Evolutionary conservation across 495 filamentous ascomycete species (phyloP).

Genomic region (Aspergillus campestris): DNA sequence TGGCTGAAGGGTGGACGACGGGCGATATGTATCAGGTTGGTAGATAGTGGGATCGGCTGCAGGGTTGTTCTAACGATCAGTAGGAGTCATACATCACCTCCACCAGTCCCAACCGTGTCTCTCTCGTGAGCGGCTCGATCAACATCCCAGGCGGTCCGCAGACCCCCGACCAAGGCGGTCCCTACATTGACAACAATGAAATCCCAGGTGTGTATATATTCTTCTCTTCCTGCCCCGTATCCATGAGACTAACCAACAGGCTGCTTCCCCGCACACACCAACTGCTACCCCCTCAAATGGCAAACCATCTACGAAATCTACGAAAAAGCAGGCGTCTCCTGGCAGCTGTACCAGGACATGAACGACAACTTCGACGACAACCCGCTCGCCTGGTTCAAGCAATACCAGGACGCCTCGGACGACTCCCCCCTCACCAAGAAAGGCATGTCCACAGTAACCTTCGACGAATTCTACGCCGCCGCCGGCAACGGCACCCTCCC

Average conservation of each 20-base stretch:
- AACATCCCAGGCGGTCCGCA: constrained; percentile 46
- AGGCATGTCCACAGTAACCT: constrained; percentile 36
- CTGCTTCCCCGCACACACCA: constrained; percentile 34
- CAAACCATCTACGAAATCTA: constrained; percentile 46
- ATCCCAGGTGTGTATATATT: constrained; percentile 28
- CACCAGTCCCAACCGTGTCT: constrained; percentile 48
- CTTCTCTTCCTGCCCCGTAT: not conserved
- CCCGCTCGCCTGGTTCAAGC: constrained; percentile 45
- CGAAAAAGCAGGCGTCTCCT: constrained; percentile 43
- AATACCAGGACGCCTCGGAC: constrained; percentile 37
- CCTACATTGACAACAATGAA: constrained; percentile 51
- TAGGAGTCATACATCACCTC: constrained; percentile 45
- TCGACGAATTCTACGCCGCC: constrained; percentile 41
- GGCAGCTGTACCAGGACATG: constrained; percentile 46
- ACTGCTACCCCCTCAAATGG: constrained; percentile 49
- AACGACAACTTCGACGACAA: constrained; percentile 49
- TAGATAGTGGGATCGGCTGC: not conserved
- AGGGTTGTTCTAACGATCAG: not conserved
- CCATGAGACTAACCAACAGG: constrained; percentile 12
- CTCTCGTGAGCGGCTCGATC: constrained; percentile 44
- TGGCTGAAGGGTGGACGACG: constrained; percentile 46
- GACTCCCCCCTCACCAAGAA: constrained; percentile 30
- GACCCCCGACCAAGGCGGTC: constrained; percentile 32
- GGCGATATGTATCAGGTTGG: constrained; percentile 49
- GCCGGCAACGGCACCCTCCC: constrained; percentile 46